phyloP scores from a whole-genome alignment of 164 flowering plant species.

The Liriodendron chinense region DNA sequence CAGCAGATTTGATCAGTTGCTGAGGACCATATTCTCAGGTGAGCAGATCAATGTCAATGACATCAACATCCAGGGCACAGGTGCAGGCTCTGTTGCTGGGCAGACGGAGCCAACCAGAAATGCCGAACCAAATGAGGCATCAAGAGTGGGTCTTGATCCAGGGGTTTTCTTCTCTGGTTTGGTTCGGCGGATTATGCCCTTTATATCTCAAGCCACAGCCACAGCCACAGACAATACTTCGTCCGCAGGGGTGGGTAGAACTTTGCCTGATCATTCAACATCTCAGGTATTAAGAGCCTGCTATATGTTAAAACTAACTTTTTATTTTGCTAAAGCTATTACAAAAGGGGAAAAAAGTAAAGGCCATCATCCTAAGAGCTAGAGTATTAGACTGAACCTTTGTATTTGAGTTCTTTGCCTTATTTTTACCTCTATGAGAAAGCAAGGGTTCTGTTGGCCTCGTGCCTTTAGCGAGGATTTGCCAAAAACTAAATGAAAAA shows the following conservation, averaged over 20 bases:
- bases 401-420: neutral
- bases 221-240: conserved; percentile 16
- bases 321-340: neutral
- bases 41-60: conserved; percentile 24
- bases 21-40: conserved; percentile 31
- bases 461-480: neutral
- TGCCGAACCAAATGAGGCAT: conserved; percentile 25
- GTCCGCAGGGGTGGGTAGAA: conserved; percentile 20
- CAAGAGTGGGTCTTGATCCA: conserved; percentile 31
- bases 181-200: conserved; percentile 57
- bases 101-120: conserved; percentile 18
- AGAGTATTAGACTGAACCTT: neutral
- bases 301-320: neutral
- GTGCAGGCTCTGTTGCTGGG: conserved; percentile 15
- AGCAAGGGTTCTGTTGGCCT: neutral
- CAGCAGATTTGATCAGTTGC: conserved; percentile 36
- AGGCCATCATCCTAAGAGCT: neutral
- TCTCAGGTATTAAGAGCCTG: conserved; percentile 27
- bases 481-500: neutral
- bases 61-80: conserved; percentile 15
- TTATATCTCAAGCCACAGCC: conserved; percentile 31
- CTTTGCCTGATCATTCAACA: conserved; percentile 20
- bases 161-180: conserved; percentile 49
- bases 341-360: neutral
- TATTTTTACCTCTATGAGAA: neutral